Evolutionary conservation across 1,139 yeast genomes (phyloP), one percentile per base, ranked within the genome.

Genomic region (Kodamaea anthophila): DNA sequence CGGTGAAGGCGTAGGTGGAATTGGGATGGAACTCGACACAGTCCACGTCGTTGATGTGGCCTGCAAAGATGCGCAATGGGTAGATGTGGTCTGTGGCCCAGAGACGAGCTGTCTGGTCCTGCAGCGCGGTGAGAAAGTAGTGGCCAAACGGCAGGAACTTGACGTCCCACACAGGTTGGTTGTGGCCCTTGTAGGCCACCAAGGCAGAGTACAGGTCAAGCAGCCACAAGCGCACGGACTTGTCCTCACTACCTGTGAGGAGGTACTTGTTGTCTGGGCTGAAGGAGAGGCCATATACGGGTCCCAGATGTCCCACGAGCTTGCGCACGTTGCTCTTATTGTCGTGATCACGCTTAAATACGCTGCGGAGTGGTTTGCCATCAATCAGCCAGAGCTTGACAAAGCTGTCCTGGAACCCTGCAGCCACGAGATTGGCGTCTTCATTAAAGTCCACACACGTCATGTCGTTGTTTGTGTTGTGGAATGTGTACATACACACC

Each of bases 61-160:
- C 99, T 0, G 97, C 97, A 65, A 93, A 88, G 21, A 93, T 86
- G 43, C 98, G 69, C 43, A 93, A 67, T 19, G 98, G 97, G 52
- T 91, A 88, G 26, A 93, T 88, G 56, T 93, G 99, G 54, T 93
- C 98, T 39, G 96, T 87, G 21, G 96, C 88, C 99, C 99, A 93
- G 37, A 93, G 65, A 40, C 97, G 69, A 0, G 97, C 98, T 0
- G 98, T 93, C 53, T 88, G 96, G 51, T 93, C 99, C 49, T 88
- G 96, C 4, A 96, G 86, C 0, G 94, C 96, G 0, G 96, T 87
- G 9, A 94, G 96, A 57, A 93, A 93, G 60, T 93, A 93, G 58
- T 91, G 97, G 3, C 98, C 98, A 47, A 84, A 64, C 2, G 98
- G 98, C 4, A 95, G 80, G 49, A 87, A 91, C 44, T 83, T 74